Evolutionary conservation across 2,329 filamentous ascomycete species (phyloP).

Genomic region (Chrysoporthe deuterocubensis): DNA sequence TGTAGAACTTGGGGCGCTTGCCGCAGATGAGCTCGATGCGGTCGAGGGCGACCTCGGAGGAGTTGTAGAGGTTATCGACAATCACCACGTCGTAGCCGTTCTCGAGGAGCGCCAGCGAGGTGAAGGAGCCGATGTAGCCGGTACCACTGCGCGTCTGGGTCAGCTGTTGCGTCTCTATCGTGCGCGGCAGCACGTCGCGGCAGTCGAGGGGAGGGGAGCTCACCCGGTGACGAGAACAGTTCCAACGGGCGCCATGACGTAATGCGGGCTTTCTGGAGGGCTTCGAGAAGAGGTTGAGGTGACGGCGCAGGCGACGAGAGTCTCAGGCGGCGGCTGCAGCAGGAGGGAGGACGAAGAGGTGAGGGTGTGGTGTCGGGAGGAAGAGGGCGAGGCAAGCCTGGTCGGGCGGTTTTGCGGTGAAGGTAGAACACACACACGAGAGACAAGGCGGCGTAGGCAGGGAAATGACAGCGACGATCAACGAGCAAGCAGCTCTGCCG

Average conservation of each 20-base stretch:
- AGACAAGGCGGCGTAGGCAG: background rate
- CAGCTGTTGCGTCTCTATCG: conserved; percentile 24
- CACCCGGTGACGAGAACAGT: conserved; percentile 94
- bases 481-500: background rate
- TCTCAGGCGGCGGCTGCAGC: conserved; percentile 16
- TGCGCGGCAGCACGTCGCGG: background rate
- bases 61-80: conserved; percentile 97
- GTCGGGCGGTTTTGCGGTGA: conserved; percentile 1
- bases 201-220: conserved; percentile 38
- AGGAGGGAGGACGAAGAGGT: background rate
- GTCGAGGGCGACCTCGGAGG: conserved; percentile 86
- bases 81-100: conserved; percentile 97
- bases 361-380: background rate
- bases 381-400: conserved; percentile 21
- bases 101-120: conserved; percentile 85
- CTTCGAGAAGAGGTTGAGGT: background rate
- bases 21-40: conserved; percentile 94
- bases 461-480: background rate
- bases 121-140: conserved; percentile 99
- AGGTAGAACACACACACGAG: background rate
- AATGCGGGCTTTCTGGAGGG: conserved; percentile 1
- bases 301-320: conserved; percentile 3
- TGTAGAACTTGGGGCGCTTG: conserved; percentile 82
- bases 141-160: conserved; percentile 71
- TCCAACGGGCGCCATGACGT: conserved; percentile 58